Evolutionary conservation across 306 rosid species (phyloP).

Genomic region (Potentilla sterilis): DNA sequence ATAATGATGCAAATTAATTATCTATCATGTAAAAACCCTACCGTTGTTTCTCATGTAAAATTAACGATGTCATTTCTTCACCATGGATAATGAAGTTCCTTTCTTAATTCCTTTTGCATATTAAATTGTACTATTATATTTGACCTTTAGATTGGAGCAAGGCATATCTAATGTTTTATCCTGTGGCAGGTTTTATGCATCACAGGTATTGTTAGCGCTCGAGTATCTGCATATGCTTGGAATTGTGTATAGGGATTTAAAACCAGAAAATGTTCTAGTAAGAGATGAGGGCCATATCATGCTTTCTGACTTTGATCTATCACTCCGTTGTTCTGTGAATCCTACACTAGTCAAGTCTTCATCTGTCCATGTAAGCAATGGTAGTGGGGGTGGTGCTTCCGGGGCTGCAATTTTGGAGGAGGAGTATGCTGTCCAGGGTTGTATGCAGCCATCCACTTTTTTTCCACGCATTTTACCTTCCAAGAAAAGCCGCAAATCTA

Average conservation of each 20-base stretch:
- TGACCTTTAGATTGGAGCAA: not conserved
- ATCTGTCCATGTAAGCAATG: constrained; percentile 34
- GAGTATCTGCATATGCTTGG: constrained; percentile 98
- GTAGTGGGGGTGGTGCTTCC: constrained; percentile 18
- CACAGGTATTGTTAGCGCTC: constrained; percentile 77
- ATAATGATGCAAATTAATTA: not conserved
- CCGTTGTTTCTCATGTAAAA: not conserved
- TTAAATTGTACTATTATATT: not conserved
- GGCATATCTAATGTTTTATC: constrained; percentile 17
- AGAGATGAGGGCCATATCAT: constrained; percentile 91
- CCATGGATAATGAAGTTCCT: not conserved
- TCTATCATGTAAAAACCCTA: not conserved
- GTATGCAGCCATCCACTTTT: constrained; percentile 59
- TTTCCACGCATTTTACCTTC: constrained; percentile 74
- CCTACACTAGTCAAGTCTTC: constrained; percentile 86
- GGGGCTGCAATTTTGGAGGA: constrained; percentile 34
- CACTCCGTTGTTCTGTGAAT: constrained; percentile 79
- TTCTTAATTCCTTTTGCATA: not conserved
- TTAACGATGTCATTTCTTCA: not conserved
- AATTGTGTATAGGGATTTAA: constrained; percentile 84
- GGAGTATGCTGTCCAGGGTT: constrained; percentile 43
- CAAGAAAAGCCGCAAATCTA: constrained; percentile 74
- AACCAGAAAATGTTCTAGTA: constrained; percentile 84
- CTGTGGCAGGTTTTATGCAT: constrained; percentile 68
- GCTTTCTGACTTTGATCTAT: constrained; percentile 92